Conservation (phyloP, 139 green algal species). For the Coccomyxa sp. region DNA sequence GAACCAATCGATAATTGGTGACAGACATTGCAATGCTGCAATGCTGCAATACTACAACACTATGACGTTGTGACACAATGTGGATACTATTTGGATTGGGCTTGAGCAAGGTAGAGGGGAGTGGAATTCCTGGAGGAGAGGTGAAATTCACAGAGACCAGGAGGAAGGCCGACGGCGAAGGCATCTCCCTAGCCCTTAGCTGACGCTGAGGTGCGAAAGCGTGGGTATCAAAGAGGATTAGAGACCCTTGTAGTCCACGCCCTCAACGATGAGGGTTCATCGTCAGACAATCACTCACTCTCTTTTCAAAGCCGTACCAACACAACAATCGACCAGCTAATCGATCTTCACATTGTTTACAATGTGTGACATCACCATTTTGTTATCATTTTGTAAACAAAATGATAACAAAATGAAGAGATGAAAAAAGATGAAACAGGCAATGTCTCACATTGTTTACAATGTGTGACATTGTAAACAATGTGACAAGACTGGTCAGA, state of each 20-base stretch:
- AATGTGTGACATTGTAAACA: too few relatives aligned
- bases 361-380: too few relatives aligned
- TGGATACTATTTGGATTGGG: conserved; percentile 1
- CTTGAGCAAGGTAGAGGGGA: conserved; percentile 30
- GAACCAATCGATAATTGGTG: too few relatives aligned
- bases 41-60: neutral
- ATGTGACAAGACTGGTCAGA: too few relatives aligned
- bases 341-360: too few relatives aligned
- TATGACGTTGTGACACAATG: neutral
- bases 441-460: too few relatives aligned
- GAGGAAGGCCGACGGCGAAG: conserved; percentile 42
- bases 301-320: too few relatives aligned
- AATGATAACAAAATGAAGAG: too few relatives aligned
- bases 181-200: conserved; percentile 32
- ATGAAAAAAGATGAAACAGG: too few relatives aligned
- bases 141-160: conserved; percentile 42
- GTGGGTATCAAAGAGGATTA: conserved; percentile 47
- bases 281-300: conserved; percentile 17
- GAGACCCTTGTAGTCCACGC: conserved; percentile 49
- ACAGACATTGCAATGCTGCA: too few relatives aligned
- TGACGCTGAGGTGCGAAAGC: conserved; percentile 52
- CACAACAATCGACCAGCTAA: too few relatives aligned
- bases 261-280: conserved; percentile 41
- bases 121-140: conserved; percentile 35
- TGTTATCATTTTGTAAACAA: too few relatives aligned